Percentiles rank a stretch among this genome's conserved stretches.
Evolutionary conservation across 331 rosid species (phyloP).

Genomic region (Rhamnella rubrinervis): DNA sequence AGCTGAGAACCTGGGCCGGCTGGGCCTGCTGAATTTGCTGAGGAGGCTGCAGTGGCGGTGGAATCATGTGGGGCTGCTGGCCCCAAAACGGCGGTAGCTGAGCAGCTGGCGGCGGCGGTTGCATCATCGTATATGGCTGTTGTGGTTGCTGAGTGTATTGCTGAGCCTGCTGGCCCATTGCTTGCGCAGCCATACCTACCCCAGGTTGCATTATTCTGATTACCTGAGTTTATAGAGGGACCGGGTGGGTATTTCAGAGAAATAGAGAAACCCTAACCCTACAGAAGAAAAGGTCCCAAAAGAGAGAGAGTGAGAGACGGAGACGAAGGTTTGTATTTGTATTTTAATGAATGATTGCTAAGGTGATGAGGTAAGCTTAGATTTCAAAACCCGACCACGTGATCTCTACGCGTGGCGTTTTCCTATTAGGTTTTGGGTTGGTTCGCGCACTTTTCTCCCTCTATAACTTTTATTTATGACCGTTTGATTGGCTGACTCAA

Average conservation of each 20-base stretch:
- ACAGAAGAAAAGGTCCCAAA: not conserved
- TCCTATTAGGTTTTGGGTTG: not conserved
- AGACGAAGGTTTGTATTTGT: constrained; percentile 11
- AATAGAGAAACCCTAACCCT: constrained; percentile 36
- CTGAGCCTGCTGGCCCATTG: constrained; percentile 58
- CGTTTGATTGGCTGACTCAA: not conserved
- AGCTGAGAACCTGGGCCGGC: constrained; percentile 42
- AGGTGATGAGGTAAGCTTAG: not conserved
- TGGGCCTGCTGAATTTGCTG: constrained; percentile 22
- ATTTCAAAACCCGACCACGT: constrained; percentile 11
- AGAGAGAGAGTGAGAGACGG: not conserved
- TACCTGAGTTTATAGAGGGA: constrained; percentile 13
- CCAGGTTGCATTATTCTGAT: constrained; percentile 80
- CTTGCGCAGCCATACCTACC: constrained; percentile 59
- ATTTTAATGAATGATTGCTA: not conserved
- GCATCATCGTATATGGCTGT: constrained; percentile 84
- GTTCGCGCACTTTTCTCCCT: not conserved
- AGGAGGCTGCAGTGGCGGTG: constrained; percentile 31
- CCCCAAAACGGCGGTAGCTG: constrained; percentile 62
- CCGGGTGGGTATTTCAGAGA: not conserved
- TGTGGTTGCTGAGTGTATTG: constrained; percentile 53
- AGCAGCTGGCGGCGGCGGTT: constrained; percentile 45
- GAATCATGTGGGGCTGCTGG: constrained; percentile 43
- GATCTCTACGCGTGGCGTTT: constrained; percentile 11
- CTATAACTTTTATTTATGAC: no score